Evolutionary conservation across 2,329 filamentous ascomycete genomes (phyloP).

Genomic region (Scytalidium sp.): DNA sequence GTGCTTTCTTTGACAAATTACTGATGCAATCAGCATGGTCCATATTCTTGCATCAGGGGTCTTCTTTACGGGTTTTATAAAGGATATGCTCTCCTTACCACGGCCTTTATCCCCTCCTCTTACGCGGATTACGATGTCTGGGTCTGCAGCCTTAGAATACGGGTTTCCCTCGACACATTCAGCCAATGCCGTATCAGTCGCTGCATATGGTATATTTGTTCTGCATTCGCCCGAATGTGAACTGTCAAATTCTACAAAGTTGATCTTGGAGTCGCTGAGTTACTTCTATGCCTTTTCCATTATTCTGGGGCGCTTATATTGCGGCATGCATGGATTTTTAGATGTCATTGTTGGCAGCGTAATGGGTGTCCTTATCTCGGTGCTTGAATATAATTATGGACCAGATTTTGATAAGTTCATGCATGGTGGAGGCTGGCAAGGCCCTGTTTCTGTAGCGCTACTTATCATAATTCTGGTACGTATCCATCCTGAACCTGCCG

Average conservation of each 20-base stretch:
- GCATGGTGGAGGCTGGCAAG: constrained; percentile 59
- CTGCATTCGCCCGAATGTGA: constrained; percentile 64
- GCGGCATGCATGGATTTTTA: constrained; percentile 96
- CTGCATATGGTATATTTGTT: constrained; percentile 75
- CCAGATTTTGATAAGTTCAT: constrained; percentile 69
- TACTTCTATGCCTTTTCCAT: constrained; percentile 90
- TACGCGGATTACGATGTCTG: constrained; percentile 95
- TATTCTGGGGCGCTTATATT: constrained; percentile 87
- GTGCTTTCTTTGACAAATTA: constrained; percentile 1
- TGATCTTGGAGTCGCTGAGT: constrained; percentile 63
- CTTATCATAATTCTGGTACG: constrained; percentile 74
- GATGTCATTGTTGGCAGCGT: constrained; percentile 81
- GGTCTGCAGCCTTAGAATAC: constrained; percentile 91
- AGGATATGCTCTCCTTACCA: constrained; percentile 90
- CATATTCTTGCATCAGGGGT: constrained; percentile 77
- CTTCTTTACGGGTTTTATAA: constrained; percentile 88
- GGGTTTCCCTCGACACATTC: constrained; percentile 97
- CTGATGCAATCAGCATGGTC: constrained; percentile 49
- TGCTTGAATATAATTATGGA: constrained; percentile 58
- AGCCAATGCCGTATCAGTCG: constrained; percentile 93
- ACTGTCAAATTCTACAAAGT: constrained; percentile 54
- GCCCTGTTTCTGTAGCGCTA: constrained; percentile 60
- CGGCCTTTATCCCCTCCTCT: constrained; percentile 89
- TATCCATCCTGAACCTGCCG: constrained; percentile 91
- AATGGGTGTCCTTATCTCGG: constrained; percentile 65